Conservation (phyloP, 2,329 filamentous ascomycete species). For the Beauveria varroae region DNA sequence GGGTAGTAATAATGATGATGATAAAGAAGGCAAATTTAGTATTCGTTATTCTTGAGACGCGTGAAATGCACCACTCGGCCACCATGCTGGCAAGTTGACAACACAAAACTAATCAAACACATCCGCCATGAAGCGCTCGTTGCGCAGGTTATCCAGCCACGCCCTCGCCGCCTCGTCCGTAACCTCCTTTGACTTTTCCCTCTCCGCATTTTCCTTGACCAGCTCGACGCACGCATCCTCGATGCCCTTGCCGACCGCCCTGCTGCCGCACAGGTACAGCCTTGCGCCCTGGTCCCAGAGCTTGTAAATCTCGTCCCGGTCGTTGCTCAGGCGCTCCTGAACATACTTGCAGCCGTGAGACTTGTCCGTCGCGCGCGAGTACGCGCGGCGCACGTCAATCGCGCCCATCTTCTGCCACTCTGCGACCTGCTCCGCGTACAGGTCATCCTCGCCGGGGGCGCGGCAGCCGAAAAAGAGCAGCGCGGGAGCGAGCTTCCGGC, state of each 20-base stretch:
- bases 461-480: slow-evolving; percentile 44
- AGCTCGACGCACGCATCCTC: slow-evolving; percentile 31
- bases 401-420: slow-evolving; percentile 53
- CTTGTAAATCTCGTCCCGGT: slow-evolving; percentile 27
- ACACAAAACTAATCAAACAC: slow-evolving; percentile 43
- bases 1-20: too few species aligned
- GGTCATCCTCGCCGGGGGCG: slow-evolving; percentile 38
- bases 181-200: slow-evolving; percentile 22
- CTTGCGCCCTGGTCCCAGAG: slow-evolving; percentile 41
- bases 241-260: slow-evolving; percentile 40
- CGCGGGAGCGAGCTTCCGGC: slow-evolving; percentile 47
- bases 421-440: slow-evolving; percentile 53
- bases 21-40: too few species aligned
- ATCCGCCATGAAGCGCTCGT: slow-evolving; percentile 52
- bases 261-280: slow-evolving; percentile 59
- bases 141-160: slow-evolving; percentile 43
- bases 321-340: slow-evolving; percentile 34
- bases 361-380: slow-evolving; percentile 29
- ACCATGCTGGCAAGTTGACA: background rate
- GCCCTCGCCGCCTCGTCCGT: slow-evolving; percentile 32
- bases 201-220: slow-evolving; percentile 25
- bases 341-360: slow-evolving; percentile 43
- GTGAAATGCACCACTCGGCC: background rate
- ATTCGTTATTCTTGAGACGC: background rate
- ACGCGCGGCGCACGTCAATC: slow-evolving; percentile 55